phyloP scores from a whole-genome alignment of 2,329 filamentous ascomycete genomes.

The Aspergillus glaucus region DNA sequence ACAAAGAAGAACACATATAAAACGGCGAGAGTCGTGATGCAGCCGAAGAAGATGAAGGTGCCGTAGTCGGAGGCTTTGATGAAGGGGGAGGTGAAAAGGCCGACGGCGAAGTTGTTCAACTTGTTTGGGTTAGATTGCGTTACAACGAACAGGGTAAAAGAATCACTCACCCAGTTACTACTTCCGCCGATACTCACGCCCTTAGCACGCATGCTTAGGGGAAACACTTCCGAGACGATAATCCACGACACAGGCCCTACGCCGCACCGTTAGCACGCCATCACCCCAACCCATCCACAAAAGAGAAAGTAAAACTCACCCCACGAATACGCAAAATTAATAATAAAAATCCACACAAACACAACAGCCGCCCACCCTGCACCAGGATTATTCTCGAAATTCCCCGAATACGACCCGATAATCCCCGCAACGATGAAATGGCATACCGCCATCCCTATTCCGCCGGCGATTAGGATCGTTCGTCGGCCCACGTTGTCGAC shows the following conservation, averaged over 20 bases:
- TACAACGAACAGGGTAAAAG: not conserved
- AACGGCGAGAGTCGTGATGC: slow-evolving; percentile 20
- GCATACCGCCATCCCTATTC: slow-evolving; percentile 63
- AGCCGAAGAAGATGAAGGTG: slow-evolving; percentile 67
- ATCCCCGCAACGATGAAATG: slow-evolving; percentile 68
- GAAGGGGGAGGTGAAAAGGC: slow-evolving; percentile 64
- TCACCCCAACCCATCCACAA: too few species aligned
- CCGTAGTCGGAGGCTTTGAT: slow-evolving; percentile 58
- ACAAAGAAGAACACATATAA: slow-evolving; percentile 24
- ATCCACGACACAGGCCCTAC: slow-evolving; percentile 62
- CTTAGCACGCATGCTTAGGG: slow-evolving; percentile 62
- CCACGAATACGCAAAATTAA: slow-evolving; percentile 72
- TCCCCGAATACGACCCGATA: slow-evolving; percentile 55
- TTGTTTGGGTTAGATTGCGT: slow-evolving; percentile 1
- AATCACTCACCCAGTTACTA: slow-evolving; percentile 27
- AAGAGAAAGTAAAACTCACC: slow-evolving; percentile 11
- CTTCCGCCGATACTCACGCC: slow-evolving; percentile 28
- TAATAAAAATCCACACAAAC: slow-evolving; percentile 61
- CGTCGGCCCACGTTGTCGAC: slow-evolving; percentile 37
- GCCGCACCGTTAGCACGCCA: too few species aligned
- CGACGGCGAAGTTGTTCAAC: slow-evolving; percentile 59
- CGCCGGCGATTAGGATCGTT: slow-evolving; percentile 43
- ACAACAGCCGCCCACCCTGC: slow-evolving; percentile 64
- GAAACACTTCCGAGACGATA: slow-evolving; percentile 67
- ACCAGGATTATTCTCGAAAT: slow-evolving; percentile 51